Evolutionary conservation across 306 rosid genomes (phyloP).

Genomic region (Rosa persica): DNA sequence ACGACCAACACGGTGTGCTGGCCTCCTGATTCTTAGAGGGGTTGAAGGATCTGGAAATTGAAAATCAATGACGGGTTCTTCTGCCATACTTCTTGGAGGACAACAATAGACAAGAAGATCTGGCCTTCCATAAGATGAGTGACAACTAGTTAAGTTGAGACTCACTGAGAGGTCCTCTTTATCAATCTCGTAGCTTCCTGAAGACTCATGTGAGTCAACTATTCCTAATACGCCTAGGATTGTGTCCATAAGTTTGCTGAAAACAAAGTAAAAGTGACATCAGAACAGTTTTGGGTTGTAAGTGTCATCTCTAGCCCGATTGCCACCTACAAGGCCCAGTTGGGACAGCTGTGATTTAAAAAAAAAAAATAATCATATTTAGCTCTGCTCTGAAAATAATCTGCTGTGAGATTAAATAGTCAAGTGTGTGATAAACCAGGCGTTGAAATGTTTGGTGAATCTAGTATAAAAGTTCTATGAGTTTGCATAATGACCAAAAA

Average conservation of each 20-base stretch:
- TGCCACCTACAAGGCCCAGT: neutral
- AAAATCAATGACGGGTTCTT: slow-evolving; percentile 2
- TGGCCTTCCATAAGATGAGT: slow-evolving; percentile 19
- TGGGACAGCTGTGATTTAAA: no score
- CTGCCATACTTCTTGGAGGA: neutral
- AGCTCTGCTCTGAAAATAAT: no score
- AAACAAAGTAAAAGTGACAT: neutral
- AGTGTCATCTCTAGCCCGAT: no score
- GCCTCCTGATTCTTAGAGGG: slow-evolving; percentile 7
- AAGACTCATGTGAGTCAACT: neutral
- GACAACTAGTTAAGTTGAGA: slow-evolving; percentile 24
- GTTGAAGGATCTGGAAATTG: slow-evolving; percentile 1
- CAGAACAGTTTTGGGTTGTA: neutral
- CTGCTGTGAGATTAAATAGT: no score
- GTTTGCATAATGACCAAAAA: no score
- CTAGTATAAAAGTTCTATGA: no score
- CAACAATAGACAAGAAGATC: slow-evolving; percentile 28
- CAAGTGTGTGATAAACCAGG: no score
- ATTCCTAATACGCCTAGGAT: neutral
- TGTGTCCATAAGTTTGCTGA: slow-evolving; percentile 1
- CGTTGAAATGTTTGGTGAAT: no score
- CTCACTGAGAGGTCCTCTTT: neutral
- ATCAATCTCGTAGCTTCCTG: neutral
- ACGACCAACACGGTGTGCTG: neutral
- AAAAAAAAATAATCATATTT: no score